Conservation (phyloP, 2,329 filamentous ascomycete species). For the Incumbomyces lentus region DNA sequence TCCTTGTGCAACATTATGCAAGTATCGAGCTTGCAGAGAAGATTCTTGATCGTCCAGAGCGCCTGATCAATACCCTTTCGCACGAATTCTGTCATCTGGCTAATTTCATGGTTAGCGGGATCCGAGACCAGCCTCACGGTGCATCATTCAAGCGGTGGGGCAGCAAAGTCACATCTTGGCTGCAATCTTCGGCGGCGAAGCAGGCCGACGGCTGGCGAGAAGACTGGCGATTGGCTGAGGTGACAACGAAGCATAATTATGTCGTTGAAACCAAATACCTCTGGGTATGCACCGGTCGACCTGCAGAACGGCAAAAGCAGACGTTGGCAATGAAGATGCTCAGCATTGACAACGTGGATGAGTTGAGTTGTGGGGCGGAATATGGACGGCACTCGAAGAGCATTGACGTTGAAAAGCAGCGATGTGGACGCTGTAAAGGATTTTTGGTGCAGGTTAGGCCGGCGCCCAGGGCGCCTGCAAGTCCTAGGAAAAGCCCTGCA, state of each 20-base stretch:
- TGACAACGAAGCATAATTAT: conserved; percentile 86
- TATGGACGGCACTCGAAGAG: conserved; percentile 81
- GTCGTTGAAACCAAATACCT: conserved; percentile 86
- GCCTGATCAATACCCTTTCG: conserved; percentile 80
- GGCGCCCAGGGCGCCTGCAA: conserved; percentile 44
- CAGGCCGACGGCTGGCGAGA: conserved; percentile 43
- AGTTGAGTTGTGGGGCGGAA: conserved; percentile 50
- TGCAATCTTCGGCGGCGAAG: conserved; percentile 19
- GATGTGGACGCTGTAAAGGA: conserved; percentile 67
- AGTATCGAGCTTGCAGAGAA: conserved; percentile 82
- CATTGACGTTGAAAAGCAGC: conserved; percentile 60
- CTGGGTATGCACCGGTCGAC: conserved; percentile 55
- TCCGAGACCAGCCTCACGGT: conserved; percentile 70
- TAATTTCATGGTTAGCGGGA: conserved; percentile 75
- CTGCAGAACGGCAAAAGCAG: conserved; percentile 1
- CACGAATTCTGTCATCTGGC: conserved; percentile 95
- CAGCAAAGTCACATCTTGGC: conserved; percentile 27
- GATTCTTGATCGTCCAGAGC: conserved; percentile 66
- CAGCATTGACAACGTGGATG: conserved; percentile 13
- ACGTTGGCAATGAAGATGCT: conserved; percentile 18
- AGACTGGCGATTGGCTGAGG: conserved; percentile 49
- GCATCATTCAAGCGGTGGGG: conserved; percentile 70
- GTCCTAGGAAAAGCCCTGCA: conserved; percentile 11
- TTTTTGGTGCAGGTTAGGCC: conserved; percentile 69
- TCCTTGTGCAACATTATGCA: conserved; percentile 49